Evolutionary conservation across 768 basidiomycete species (phyloP), one percentile per base, ranked within the genome.

Genomic region (Termitomyces sp.): DNA sequence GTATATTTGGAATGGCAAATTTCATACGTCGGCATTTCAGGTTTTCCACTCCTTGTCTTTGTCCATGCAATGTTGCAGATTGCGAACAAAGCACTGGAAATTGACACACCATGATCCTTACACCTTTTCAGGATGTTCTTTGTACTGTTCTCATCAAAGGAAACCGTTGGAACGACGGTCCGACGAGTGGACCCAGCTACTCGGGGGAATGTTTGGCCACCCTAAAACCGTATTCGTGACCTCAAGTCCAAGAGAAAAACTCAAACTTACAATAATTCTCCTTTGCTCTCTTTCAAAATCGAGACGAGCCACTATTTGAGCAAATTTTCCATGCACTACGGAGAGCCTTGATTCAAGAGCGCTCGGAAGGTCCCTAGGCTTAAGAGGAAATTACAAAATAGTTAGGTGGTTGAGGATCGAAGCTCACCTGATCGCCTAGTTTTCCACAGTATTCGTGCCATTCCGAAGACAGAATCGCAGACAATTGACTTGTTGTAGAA

Each of bases 11-110:
- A 22, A 27, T 43, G 39, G 33, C 0, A 37, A 37, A 20, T 56
- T 39, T 65, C 78, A 65, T 69, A 85, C 82, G 75, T 80, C 5
- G 86, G 86, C 47, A 83, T 69, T 56, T 84, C 79, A 63, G 69
- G 70, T 42, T 76, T 74, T 14, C 72, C 71, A 27, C 69, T 66
- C 24, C 72, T 74, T 34, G 80, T 79, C 62, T 80, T 76, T 4
- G 82, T 80, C 89, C 89, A 91, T 5, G 88, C 90, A 39, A 90
- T 68, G 65, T 88, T 89, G 68, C 86, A 87, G 12, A 91, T 71
- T 3, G 89, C 87, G 67, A 93, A 93, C 42, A 91, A 72, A 24
- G 86, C 86, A 58, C 83, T 84, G 0, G 89, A 86, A 61, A 93
- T 87, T 8, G 89, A 90, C 8, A 91, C 87, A 0, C 84, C 85